Base-by-base conservation (phyloP, 2,329 filamentous ascomycete genomes). In the Colletotrichum cereale region DNA sequence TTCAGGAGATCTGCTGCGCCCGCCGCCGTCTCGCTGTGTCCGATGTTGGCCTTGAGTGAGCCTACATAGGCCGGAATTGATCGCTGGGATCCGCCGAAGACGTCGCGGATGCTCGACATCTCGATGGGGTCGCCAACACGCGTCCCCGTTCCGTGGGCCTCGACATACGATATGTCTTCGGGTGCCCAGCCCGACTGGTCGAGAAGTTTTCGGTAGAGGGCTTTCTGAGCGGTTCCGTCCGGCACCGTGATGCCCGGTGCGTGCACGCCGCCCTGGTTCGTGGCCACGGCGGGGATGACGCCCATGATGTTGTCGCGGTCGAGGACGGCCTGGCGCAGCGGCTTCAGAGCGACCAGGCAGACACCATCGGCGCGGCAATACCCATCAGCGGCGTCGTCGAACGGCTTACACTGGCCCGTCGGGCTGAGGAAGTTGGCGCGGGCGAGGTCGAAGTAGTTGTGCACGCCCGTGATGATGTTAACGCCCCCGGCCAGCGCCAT, bases 301-400 rank as follows among this genome's bases (percentile, higher is more conserved):
- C 80, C 87, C 1, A 84, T 69, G 38, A 89, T 83, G 3, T 79
- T 78, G 73, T 90, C 86, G 2, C 85, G 85, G 58, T 89, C 87
- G 2, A 81, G 81, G 24, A 84, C 64, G 5, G 88, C 88, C 74
- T 86, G 82, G 18, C 48, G 48, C n/a, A 52, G 48, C n/a, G n/a
- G 24, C 77, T 89, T 89, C 0, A 89, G 70, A 1, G 87, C 73
- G 0, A 89, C 73, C 0, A 80, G 74, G 0, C 76, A 84, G 2
- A 81, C 76, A 0, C 84, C 87, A 60, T 89, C 87, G 0, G 83
- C 85, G 2, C 86, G 80, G 11, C 82, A 86, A 72, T 89, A 89
- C 0, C 87, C 87, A 69, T 86, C 81, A 4, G 76, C 79, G 1
- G 16, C 2, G 6, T 61, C 73, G 42, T 81, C 79, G 44, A 81